phyloP scores from a whole-genome alignment of 139 green algal genomes.

The Raphidocelis subcapitata region DNA sequence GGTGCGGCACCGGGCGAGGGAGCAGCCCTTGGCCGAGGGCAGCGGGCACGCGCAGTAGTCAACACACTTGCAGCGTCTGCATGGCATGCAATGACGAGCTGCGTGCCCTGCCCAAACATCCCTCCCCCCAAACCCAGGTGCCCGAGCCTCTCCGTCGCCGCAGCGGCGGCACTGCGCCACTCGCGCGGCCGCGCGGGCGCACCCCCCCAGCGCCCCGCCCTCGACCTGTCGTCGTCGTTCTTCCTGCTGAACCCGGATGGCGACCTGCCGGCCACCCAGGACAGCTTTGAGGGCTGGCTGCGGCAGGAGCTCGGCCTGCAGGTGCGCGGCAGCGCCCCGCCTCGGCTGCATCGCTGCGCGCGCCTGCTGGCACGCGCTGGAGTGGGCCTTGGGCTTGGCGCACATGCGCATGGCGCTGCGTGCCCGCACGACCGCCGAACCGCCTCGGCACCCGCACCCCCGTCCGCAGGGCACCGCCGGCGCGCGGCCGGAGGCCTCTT shows the following conservation, averaged over 20 bases:
- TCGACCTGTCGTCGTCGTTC: conserved; percentile 48
- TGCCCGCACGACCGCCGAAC: background rate
- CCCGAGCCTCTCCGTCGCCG: conserved; percentile 14
- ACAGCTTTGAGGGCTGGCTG: conserved; percentile 76
- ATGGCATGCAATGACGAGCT: no score
- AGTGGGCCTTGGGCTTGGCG: background rate
- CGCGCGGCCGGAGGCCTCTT: conserved; percentile 21
- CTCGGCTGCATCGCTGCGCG: no score
- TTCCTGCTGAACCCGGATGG: conserved; percentile 89
- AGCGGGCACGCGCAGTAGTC: no score
- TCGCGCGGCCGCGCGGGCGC: background rate
- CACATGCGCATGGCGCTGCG: no score
- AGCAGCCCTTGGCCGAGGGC: no score
- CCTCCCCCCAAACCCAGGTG: conserved; percentile 1
- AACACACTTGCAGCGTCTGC: no score
- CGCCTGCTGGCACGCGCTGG: no score
- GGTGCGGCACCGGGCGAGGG: no score
- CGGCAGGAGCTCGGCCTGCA: conserved; percentile 58
- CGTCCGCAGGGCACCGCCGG: conserved; percentile 42
- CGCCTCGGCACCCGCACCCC: background rate
- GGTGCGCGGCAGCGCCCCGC: conserved; percentile 34
- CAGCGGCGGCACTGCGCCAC: background rate
- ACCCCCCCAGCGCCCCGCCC: background rate
- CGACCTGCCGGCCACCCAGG: conserved; percentile 80
- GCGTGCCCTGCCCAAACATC: no score